Base-by-base conservation (phyloP, 73 alveolate genomes). In the Symbiodinium pilosum region DNA sequence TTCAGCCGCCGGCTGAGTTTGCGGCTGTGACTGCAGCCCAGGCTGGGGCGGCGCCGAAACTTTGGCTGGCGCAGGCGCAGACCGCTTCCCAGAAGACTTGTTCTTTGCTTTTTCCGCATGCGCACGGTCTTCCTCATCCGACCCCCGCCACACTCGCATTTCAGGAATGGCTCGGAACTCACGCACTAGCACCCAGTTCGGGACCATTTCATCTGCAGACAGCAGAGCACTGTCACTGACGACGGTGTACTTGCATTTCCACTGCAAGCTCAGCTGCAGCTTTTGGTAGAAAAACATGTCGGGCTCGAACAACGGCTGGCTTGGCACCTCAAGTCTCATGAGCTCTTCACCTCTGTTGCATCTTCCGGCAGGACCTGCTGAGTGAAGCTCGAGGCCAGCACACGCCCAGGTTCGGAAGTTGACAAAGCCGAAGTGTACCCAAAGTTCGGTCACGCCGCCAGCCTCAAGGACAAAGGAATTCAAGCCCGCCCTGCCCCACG, bases 371-470 rank as follows among this genome's bases (percentile, higher is more conserved):
- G 91, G 68, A 7, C 64, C 91, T 21, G 68, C 54, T 18, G 18
- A 59, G 8, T 30, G 86, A 36, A 83, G 91, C n/a, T 20, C 26
- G 69, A 83, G 12, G 11, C 39, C 39, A 43, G 69, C 54, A 26
- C 16, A 20, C 21, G 36, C 42, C 91, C 91, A 83, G 1, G 39
- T 83, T 36, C 28, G 39, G 69, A 18, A 83, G 34, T 83, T 83
- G 59, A 83, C 64, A 40, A 40, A 68, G 18, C 91, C 91, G 21
- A 38, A 5, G n/a, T 83, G 64, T 21, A 83, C 40, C 91, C 91
- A 83, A 3, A 38, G 30, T 6, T 47, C 59, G 14, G 59, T 9
- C 6, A 47, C 59, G 59, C 59, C 14, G 59, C 14, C 59, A n/a
- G n/a, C n/a, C n/a, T n/a, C n/a, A n/a, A n/a, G n/a, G n/a, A n/a